Conservation (phyloP, 805 yeast species). For the Candida krabiensis region DNA sequence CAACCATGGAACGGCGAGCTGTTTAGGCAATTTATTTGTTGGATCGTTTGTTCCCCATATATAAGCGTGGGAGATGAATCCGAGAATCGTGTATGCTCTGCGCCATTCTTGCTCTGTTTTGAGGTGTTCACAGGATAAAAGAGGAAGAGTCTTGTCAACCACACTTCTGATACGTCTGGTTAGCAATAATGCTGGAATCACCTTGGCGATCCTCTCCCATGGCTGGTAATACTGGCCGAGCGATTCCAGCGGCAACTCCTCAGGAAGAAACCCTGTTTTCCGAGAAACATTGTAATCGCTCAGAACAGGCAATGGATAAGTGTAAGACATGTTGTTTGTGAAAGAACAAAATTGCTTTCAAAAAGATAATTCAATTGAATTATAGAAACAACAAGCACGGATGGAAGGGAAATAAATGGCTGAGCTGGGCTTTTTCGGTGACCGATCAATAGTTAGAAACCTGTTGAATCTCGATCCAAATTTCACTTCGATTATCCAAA, state of each 20-base stretch:
- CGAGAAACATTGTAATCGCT: slow-evolving; percentile 71
- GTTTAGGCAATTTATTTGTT: slow-evolving; percentile 60
- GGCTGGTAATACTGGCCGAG: slow-evolving; percentile 63
- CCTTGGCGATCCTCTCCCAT: slow-evolving; percentile 73
- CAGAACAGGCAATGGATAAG: slow-evolving; percentile 45
- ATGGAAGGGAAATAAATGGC: not conserved
- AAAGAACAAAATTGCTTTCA: too few species aligned
- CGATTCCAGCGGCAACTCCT: slow-evolving; percentile 55
- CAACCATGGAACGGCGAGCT: slow-evolving; percentile 70
- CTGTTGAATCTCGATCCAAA: too few species aligned
- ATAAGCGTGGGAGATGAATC: slow-evolving; percentile 84
- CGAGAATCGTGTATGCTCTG: slow-evolving; percentile 77
- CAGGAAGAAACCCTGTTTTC: slow-evolving; percentile 78
- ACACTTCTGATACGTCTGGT: slow-evolving; percentile 58
- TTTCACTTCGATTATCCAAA: too few species aligned
- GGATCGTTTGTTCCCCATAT: slow-evolving; percentile 80
- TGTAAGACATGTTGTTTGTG: slow-evolving; percentile 24
- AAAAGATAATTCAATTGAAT: too few species aligned
- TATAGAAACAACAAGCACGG: not conserved
- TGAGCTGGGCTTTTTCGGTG: too few species aligned
- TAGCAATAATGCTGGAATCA: slow-evolving; percentile 72
- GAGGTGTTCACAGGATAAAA: slow-evolving; percentile 49
- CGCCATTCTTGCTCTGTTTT: slow-evolving; percentile 53
- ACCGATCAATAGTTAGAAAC: too few species aligned
- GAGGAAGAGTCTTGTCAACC: slow-evolving; percentile 62